Percentiles rank a stretch among this genome's conserved stretches.
These are phyloP conservation scores for Vachellia collinsii DNA, from an alignment of 306 rosid species.

Conservation along the genomic window DNA sequence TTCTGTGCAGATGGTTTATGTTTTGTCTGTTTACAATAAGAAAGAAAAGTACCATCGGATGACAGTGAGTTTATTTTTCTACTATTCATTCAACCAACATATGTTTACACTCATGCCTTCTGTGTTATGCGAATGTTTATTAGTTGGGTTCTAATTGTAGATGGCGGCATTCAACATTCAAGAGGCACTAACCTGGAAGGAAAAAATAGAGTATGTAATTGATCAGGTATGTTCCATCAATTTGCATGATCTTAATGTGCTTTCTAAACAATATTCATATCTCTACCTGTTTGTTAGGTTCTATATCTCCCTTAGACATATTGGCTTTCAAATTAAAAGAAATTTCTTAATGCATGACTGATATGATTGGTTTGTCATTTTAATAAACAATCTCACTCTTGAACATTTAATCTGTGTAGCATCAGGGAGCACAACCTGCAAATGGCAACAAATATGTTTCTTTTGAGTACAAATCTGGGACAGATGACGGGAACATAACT, in stretches of 20 bases:
- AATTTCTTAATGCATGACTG: conserved; percentile 17
- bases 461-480: conserved; percentile 96
- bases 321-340: conserved; percentile 21
- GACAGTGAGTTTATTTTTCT: conserved; percentile 65
- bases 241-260: conserved; percentile 6
- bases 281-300: conserved; percentile 19
- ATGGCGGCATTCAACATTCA: conserved; percentile 99
- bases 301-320: conserved; percentile 20
- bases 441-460: conserved; percentile 92
- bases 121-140: conserved; percentile 25
- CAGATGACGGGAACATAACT: conserved; percentile 90
- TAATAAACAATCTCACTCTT: conserved; percentile 25
- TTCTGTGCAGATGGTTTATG: conserved; percentile 93
- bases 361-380: conserved; percentile 23
- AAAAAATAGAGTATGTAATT: conserved; percentile 84
- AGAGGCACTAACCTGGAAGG: conserved; percentile 95
- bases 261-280: conserved; percentile 29
- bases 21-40: conserved; percentile 88
- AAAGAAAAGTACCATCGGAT: conserved; percentile 91
- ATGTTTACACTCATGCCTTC: neutral
- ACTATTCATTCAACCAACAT: neutral
- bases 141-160: conserved; percentile 52
- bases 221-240: conserved; percentile 71
- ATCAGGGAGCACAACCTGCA: conserved; percentile 87
- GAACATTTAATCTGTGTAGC: conserved; percentile 60